These are phyloP conservation scores for Moelleriella libera DNA, from an alignment of 2,329 filamentous ascomycete species.

Conservation along the genomic window DNA sequence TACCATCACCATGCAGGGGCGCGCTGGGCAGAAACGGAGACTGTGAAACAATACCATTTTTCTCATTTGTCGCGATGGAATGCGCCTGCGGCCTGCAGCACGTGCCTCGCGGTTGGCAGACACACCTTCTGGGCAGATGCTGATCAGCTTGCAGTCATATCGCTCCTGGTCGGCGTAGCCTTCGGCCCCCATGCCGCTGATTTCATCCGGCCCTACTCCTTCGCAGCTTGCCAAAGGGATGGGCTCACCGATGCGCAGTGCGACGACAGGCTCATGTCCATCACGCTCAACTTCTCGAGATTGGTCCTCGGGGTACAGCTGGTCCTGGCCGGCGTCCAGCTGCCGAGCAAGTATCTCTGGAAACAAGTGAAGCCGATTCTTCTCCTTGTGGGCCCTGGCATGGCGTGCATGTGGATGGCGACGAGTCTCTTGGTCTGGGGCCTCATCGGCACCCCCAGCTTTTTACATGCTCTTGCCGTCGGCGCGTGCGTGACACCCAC, in stretches of 20 bases:
- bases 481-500: constrained; percentile 86
- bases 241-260: constrained; percentile 14
- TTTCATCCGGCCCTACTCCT: constrained; percentile 61
- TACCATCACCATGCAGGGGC: background rate
- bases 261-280: constrained; percentile 45
- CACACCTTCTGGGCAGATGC: background rate
- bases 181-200: constrained; percentile 70
- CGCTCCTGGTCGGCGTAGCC: constrained; percentile 61
- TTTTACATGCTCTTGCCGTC: constrained; percentile 67
- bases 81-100: background rate
- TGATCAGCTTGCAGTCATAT: constrained; percentile 44
- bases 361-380: constrained; percentile 65
- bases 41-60: background rate
- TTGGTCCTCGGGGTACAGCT: constrained; percentile 84
- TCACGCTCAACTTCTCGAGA: constrained; percentile 74
- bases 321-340: constrained; percentile 74
- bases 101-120: background rate
- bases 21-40: background rate
- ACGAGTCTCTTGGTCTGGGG: constrained; percentile 71
- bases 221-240: constrained; percentile 34
- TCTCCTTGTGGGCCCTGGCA: constrained; percentile 67
- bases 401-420: constrained; percentile 74
- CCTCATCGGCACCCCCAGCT: constrained; percentile 54
- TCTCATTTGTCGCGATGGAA: background rate
- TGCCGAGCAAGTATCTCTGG: constrained; percentile 69